Conservation (phyloP, 2,329 filamentous ascomycete species). For the Tolypocladium inflatum region DNA sequence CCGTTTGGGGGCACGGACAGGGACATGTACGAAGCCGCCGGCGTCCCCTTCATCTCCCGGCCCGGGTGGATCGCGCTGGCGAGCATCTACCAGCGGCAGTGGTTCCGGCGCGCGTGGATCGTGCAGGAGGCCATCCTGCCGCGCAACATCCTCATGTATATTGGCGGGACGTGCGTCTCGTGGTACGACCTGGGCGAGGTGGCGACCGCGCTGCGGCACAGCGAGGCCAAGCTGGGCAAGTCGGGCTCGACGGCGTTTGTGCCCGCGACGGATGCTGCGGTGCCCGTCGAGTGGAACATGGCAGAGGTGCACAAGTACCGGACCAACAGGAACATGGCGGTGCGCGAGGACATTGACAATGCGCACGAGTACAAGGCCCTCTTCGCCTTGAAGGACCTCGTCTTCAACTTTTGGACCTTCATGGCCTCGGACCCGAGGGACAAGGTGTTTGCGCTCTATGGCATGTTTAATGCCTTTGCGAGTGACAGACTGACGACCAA, state of each 20-base stretch:
- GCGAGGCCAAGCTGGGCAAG: conserved; percentile 9
- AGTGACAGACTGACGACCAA: conserved; percentile 7
- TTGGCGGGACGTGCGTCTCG: conserved; percentile 8
- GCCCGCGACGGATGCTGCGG: conserved; percentile 8
- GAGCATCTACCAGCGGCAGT: conserved; percentile 14
- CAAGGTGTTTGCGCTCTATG: conserved; percentile 14
- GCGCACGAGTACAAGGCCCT: conserved; percentile 1
- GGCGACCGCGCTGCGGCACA: conserved; percentile 8
- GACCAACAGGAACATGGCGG: conserved; percentile 3
- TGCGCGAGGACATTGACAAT: background rate
- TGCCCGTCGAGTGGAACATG: conserved; percentile 15
- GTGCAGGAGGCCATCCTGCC: conserved; percentile 17
- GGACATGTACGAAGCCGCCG: conserved; percentile 9
- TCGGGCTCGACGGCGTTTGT: conserved; percentile 7
- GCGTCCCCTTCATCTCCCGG: conserved; percentile 9
- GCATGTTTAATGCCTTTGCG: conserved; percentile 12
- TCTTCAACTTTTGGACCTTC: conserved; percentile 14
- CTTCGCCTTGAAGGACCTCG: conserved; percentile 9
- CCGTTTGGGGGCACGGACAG: conserved; percentile 11
- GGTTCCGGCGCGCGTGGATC: conserved; percentile 18
- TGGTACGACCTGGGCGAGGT: conserved; percentile 10
- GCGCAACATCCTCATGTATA: conserved; percentile 12
- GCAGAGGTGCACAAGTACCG: conserved; percentile 14
- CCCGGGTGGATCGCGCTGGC: conserved; percentile 11
- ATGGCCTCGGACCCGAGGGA: conserved; percentile 13